phyloP scores from a whole-genome alignment of 768 basidiomycete species.

The Leccinellum albellum region DNA sequence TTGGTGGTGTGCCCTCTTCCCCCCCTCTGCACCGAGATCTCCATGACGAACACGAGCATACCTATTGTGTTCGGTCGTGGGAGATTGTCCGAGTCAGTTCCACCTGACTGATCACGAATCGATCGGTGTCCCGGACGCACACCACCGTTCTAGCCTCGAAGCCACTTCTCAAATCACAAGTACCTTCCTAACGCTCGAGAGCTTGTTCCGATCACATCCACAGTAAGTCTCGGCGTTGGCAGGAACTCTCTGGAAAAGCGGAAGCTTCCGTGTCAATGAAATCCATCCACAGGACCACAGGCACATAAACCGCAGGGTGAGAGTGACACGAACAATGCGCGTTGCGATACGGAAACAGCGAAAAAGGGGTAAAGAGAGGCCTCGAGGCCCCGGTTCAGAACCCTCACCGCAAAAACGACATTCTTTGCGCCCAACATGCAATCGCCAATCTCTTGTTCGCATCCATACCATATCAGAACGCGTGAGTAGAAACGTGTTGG shows the following conservation, averaged over 20 bases:
- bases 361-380: neutral
- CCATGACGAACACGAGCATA: neutral
- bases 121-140: neutral
- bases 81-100: neutral
- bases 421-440: constrained; percentile 13
- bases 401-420: constrained; percentile 2
- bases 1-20: neutral
- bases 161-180: neutral
- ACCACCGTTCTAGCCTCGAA: constrained; percentile 1
- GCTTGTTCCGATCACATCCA: neutral
- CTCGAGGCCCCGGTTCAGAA: constrained; percentile 8
- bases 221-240: neutral
- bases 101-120: neutral
- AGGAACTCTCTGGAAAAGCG: neutral
- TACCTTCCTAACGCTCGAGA: constrained; percentile 19
- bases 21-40: neutral
- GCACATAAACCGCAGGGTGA: constrained; percentile 1
- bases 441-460: constrained; percentile 2
- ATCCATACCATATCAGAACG: neutral
- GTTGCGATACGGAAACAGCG: neutral
- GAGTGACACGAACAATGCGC: neutral
- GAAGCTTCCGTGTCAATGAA: neutral
- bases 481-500: constrained; percentile 18
- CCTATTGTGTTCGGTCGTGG: neutral
- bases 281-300: neutral